Percentiles rank a stretch among this genome's conserved stretches.
Evolutionary conservation across 1,139 yeast genomes (phyloP).

Genomic region (Pichia sp.): DNA sequence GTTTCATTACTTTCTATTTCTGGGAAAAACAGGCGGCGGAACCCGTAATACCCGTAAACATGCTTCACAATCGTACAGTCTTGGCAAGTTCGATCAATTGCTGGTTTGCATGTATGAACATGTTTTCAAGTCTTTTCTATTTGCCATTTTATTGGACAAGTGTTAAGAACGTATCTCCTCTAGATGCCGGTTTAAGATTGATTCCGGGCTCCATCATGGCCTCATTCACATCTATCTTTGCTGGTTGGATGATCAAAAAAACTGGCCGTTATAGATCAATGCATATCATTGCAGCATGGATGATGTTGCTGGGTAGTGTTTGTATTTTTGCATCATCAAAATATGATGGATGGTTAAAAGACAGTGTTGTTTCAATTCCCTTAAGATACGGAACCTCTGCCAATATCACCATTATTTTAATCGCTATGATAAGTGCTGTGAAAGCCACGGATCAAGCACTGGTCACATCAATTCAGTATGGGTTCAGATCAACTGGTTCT

Average conservation of each 20-base stretch:
- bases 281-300: constrained; percentile 19
- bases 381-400: constrained; percentile 35
- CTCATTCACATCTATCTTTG: constrained; percentile 23
- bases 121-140: constrained; percentile 24
- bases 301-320: constrained; percentile 25
- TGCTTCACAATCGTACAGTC: constrained; percentile 24
- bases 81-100: constrained; percentile 27
- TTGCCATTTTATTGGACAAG: constrained; percentile 25
- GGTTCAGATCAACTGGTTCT: constrained; percentile 42
- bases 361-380: constrained; percentile 29
- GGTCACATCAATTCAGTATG: constrained; percentile 42
- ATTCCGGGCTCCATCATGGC: constrained; percentile 24
- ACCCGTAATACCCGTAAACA: constrained; percentile 25
- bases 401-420: constrained; percentile 34
- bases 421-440: constrained; percentile 40
- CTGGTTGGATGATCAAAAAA: constrained; percentile 24
- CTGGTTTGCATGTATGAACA: constrained; percentile 28
- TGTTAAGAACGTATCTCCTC: constrained; percentile 23
- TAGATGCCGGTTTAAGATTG: constrained; percentile 29
- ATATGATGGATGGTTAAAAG: constrained; percentile 22
- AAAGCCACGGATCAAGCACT: constrained; percentile 36
- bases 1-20: constrained; percentile 15
- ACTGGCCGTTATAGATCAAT: constrained; percentile 22
- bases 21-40: constrained; percentile 19
- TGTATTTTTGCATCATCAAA: constrained; percentile 10